Evolutionary conservation across 192 early-diverging fungal species (phyloP).

Genomic region (Cladochytrium replicatum): DNA sequence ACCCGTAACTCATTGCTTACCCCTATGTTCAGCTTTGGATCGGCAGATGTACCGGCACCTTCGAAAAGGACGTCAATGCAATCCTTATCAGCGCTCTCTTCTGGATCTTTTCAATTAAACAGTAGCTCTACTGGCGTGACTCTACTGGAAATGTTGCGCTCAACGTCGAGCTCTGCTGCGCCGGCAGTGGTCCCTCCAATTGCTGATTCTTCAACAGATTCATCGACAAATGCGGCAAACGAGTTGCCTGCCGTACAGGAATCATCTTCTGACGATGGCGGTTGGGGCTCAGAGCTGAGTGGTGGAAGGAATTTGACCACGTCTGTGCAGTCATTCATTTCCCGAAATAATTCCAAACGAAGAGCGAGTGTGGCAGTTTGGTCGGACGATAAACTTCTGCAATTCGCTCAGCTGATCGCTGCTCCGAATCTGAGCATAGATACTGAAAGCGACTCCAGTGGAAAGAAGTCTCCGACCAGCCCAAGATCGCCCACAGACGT

Average conservation of each 20-base stretch:
- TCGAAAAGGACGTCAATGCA: not conserved
- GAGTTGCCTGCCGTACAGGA: no score
- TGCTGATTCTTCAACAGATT: no score
- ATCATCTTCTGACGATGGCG: no score
- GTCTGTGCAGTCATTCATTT: not conserved
- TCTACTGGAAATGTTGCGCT: no score
- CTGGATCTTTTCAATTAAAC: no score
- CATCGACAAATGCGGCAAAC: no score
- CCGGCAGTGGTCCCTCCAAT: no score
- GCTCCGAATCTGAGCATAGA: slow-evolving; percentile 9
- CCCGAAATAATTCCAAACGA: slow-evolving; percentile 21
- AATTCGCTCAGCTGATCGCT: slow-evolving; percentile 44
- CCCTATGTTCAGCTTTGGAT: no score
- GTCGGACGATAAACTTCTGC: slow-evolving; percentile 58
- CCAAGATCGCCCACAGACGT: slow-evolving; percentile 14
- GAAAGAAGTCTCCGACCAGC: not conserved
- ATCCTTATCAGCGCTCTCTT: not conserved
- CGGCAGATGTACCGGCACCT: no score
- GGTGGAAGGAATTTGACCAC: not conserved
- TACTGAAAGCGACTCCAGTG: not conserved
- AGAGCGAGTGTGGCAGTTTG: slow-evolving; percentile 70
- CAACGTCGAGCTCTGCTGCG: no score
- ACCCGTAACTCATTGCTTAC: no score
- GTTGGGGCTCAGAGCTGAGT: not conserved
- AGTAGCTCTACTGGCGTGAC: no score